Conservation (phyloP, 2,329 filamentous ascomycete genomes). For the Fusarium poae region DNA sequence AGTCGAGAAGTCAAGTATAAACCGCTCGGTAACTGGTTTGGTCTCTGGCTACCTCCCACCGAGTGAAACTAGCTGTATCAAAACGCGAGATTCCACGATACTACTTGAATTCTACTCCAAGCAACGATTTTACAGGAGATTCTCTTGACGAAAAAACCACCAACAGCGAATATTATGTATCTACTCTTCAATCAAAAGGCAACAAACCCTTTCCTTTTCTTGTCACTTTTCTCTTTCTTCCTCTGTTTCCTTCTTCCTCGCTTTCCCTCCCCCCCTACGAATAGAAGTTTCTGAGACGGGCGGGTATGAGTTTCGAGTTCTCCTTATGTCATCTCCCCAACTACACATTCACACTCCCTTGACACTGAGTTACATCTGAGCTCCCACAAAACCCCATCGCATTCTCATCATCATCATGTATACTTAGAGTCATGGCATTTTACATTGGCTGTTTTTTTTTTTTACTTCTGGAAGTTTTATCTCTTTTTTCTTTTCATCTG, state of each 20-base stretch:
- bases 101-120: slow-evolving; percentile 1
- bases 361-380: background rate
- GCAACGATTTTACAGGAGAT: background rate
- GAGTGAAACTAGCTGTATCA: slow-evolving; percentile 8
- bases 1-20: slow-evolving; percentile 48
- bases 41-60: slow-evolving; percentile 46
- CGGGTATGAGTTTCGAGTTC: background rate
- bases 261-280: background rate
- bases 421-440: slow-evolving; percentile 5
- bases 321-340: slow-evolving; percentile 3
- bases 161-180: slow-evolving; percentile 7
- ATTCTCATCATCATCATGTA: slow-evolving; percentile 9
- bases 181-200: background rate
- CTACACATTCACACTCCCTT: slow-evolving; percentile 22
- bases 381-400: slow-evolving; percentile 4
- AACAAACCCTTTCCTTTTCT: background rate
- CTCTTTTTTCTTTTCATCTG: slow-evolving; percentile 1
- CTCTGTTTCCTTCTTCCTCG: background rate
- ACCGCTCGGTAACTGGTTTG: slow-evolving; percentile 49
- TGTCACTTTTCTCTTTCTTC: background rate
- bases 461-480: slow-evolving; percentile 6
- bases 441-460: background rate
- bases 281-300: background rate
- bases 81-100: background rate
- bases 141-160: background rate